These are phyloP conservation scores for Rhytidhysteron rufulum DNA, from an alignment of 2,329 filamentous ascomycete genomes.

Conservation along the genomic window DNA sequence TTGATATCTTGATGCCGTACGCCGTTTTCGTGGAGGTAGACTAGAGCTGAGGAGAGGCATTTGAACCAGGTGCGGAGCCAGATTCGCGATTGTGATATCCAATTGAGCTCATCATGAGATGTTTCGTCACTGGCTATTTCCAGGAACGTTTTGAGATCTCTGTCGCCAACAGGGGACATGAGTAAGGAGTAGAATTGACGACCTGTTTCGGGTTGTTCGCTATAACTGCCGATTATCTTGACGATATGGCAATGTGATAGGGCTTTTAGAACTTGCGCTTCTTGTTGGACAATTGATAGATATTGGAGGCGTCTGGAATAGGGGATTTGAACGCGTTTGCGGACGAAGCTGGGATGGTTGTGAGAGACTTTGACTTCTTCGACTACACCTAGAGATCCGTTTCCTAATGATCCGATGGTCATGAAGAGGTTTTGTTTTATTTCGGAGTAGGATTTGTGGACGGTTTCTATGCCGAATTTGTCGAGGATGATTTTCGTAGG, in stretches of 20 bases:
- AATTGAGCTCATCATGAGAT: not conserved
- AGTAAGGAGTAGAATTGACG: conserved; percentile 5
- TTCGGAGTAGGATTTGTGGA: not conserved
- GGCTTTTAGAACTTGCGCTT: conserved; percentile 3
- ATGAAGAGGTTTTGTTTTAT: not conserved
- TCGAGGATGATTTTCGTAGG: too few relatives aligned
- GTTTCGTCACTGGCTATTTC: conserved; percentile 1
- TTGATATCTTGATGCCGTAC: conserved; percentile 5
- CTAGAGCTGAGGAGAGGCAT: conserved; percentile 1
- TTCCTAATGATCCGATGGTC: not conserved
- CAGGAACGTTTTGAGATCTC: conserved; percentile 5
- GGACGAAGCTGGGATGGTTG: conserved; percentile 3
- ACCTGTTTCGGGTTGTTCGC: not conserved
- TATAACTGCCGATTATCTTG: conserved; percentile 5
- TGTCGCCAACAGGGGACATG: conserved; percentile 6
- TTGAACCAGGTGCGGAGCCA: conserved; percentile 1
- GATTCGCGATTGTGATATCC: not conserved
- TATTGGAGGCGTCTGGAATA: not conserved
- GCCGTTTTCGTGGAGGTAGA: not conserved
- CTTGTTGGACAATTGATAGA: conserved; percentile 4
- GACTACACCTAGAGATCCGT: not conserved
- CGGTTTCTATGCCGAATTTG: too few relatives aligned
- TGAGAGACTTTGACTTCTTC: not conserved
- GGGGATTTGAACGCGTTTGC: conserved; percentile 6
- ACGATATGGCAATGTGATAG: conserved; percentile 6